Evolutionary conservation across 2,329 filamentous ascomycete genomes (phyloP).

Genomic region (Moelleriella libera): DNA sequence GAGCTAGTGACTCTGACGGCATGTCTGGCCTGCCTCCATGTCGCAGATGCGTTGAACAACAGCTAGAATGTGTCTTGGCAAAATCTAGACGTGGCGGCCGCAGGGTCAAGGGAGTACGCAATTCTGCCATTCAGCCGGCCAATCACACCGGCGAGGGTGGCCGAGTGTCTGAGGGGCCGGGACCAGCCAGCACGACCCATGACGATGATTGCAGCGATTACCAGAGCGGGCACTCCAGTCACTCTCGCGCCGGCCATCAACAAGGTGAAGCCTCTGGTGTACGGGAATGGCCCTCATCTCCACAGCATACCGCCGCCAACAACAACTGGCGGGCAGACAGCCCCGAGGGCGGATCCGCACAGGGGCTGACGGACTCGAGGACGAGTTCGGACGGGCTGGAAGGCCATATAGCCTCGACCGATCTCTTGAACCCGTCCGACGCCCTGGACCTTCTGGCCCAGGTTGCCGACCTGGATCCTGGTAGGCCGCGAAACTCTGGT

Average conservation of each 20-base stretch:
- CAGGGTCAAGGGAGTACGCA: conserved; percentile 15
- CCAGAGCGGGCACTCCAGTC: conserved; percentile 1
- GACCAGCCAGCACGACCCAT: background rate
- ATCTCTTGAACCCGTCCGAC: conserved; percentile 26
- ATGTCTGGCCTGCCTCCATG: conserved; percentile 21
- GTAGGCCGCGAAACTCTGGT: conserved; percentile 5
- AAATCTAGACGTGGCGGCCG: conserved; percentile 23
- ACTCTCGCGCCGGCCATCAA: background rate
- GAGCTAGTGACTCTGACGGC: conserved; percentile 16
- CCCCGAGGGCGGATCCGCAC: conserved; percentile 4
- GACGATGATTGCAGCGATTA: conserved; percentile 5
- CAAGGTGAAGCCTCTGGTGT: background rate
- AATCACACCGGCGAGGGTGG: background rate
- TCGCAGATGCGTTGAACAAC: conserved; percentile 21
- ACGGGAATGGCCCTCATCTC: conserved; percentile 6
- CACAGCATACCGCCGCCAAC: conserved; percentile 2
- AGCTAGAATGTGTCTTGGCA: conserved; percentile 23
- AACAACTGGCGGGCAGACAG: conserved; percentile 6
- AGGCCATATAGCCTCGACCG: conserved; percentile 23
- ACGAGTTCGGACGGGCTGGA: conserved; percentile 14
- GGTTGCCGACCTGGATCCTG: conserved; percentile 22
- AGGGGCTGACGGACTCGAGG: conserved; percentile 4
- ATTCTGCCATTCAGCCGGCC: conserved; percentile 2
- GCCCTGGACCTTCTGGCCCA: conserved; percentile 25
- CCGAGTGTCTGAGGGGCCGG: background rate